phyloP scores from a whole-genome alignment of 192 early-diverging fungal genomes.

The Backusella tuberculispora region DNA sequence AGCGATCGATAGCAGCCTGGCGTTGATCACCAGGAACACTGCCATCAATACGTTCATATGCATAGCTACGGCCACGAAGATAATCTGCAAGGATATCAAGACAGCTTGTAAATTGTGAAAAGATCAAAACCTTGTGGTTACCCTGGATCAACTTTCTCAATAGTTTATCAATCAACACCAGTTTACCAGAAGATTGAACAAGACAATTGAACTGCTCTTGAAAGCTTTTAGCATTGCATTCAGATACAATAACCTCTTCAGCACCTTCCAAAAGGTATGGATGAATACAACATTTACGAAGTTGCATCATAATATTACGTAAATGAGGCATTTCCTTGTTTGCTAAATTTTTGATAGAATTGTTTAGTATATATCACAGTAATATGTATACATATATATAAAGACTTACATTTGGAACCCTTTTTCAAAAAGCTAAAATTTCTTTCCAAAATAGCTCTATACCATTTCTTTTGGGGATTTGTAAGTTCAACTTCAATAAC shows the following conservation, averaged over 20 bases:
- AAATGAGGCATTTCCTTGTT: conserved; percentile 70
- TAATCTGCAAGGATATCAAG: conserved; percentile 86
- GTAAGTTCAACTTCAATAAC: conserved; percentile 89
- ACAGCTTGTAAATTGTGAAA: conserved; percentile 82
- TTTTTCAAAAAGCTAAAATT: conserved; percentile 86
- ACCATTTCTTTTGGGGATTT: conserved; percentile 83
- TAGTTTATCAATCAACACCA: conserved; percentile 82
- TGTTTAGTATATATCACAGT: too few species aligned
- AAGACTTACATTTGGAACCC: conserved; percentile 57
- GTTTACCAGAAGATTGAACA: conserved; percentile 80
- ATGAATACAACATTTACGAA: conserved; percentile 90
- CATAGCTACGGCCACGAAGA: conserved; percentile 69
- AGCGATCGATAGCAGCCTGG: conserved; percentile 86
- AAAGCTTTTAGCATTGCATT: conserved; percentile 57
- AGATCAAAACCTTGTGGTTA: conserved; percentile 86
- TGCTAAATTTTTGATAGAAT: too few species aligned
- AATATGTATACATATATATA: not conserved
- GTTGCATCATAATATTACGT: conserved; percentile 87
- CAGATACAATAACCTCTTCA: conserved; percentile 75
- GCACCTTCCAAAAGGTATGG: conserved; percentile 80
- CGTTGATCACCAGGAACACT: conserved; percentile 76
- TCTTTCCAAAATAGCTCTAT: conserved; percentile 80
- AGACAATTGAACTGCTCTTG: conserved; percentile 72
- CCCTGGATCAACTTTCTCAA: conserved; percentile 71
- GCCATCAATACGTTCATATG: conserved; percentile 83